Percentiles rank a stretch among this genome's conserved stretches.
These are phyloP conservation scores for Neurospora sp. DNA, from an alignment of 495 filamentous ascomycete species.

Conservation along the genomic window DNA sequence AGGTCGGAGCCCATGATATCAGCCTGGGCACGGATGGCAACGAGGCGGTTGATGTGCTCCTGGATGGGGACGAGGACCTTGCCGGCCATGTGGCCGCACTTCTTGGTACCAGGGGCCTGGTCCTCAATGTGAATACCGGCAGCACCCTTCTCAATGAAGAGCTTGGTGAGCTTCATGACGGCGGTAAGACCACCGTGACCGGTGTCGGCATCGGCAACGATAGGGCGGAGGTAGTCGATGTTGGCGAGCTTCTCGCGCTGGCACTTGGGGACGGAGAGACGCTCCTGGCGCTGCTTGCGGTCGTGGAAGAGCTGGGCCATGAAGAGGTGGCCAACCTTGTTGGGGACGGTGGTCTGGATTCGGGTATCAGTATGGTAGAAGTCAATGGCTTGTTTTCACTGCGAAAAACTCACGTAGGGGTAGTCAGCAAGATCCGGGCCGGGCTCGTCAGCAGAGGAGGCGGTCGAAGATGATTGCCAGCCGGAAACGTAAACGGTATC, in stretches of 20 bases:
- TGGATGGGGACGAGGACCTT: conserved; percentile 95
- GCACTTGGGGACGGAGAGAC: conserved; percentile 64
- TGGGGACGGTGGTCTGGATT: conserved; percentile 82
- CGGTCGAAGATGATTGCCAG: conserved; percentile 97
- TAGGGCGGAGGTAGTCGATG: conserved; percentile 88
- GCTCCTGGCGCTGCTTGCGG: conserved; percentile 95
- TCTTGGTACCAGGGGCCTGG: conserved; percentile 97
- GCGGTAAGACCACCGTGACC: conserved; percentile 95
- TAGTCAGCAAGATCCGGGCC: conserved; percentile 98
- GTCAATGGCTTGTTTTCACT: background rate
- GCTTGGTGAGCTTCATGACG: conserved; percentile 97
- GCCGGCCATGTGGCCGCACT: conserved; percentile 98
- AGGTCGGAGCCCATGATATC: conserved; percentile 97
- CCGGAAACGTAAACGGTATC: conserved; percentile 98
- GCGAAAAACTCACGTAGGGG: conserved; percentile 62
- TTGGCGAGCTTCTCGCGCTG: conserved; percentile 67
- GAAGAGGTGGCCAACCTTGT: conserved; percentile 95
- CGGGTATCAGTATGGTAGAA: background rate
- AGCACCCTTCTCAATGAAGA: conserved; percentile 94
- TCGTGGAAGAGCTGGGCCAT: conserved; percentile 99
- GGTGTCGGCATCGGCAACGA: conserved; percentile 95
- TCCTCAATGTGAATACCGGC: conserved; percentile 99
- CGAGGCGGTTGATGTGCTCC: conserved; percentile 96
- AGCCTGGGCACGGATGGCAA: conserved; percentile 93
- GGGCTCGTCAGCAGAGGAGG: conserved; percentile 87